A percentile compares a stretch with the other conserved stretches of the same genome.
Evolutionary conservation across 345 rosid genomes (phyloP).

Genomic region (Acer saccharum): DNA sequence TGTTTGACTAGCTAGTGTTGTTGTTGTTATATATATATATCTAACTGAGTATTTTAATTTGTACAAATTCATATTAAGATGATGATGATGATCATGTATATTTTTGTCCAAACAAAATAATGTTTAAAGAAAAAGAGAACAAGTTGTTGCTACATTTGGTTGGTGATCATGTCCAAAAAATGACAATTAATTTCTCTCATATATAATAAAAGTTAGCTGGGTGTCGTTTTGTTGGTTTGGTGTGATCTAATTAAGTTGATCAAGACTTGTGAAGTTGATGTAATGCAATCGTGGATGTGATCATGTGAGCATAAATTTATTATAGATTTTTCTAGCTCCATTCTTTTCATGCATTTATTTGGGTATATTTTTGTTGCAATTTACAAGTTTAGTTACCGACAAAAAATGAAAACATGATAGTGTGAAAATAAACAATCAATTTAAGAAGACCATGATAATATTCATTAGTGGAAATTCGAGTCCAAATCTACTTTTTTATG

Average conservation of each 20-base stretch:
- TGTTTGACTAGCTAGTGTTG: constrained; percentile 4
- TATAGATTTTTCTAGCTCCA: no score
- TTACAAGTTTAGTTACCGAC: no score
- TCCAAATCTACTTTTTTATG: no score
- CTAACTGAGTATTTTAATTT: background rate
- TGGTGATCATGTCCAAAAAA: background rate
- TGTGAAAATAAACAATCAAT: no score
- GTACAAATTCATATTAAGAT: background rate
- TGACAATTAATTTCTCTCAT: background rate
- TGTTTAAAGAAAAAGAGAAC: background rate
- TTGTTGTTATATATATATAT: background rate
- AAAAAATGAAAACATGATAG: no score
- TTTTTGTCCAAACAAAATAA: background rate
- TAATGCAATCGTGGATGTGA: background rate
- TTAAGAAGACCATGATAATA: no score
- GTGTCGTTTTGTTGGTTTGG: background rate
- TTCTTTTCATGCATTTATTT: no score
- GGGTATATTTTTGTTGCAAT: no score
- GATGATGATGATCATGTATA: background rate
- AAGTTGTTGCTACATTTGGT: background rate
- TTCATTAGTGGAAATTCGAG: no score
- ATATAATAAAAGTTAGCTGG: background rate
- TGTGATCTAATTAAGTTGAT: background rate
- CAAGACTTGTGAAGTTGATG: background rate
- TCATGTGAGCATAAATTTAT: background rate